These are phyloP conservation scores for Yarrowia divulgata DNA, from an alignment of 805 yeast species.

Conservation along the genomic window DNA sequence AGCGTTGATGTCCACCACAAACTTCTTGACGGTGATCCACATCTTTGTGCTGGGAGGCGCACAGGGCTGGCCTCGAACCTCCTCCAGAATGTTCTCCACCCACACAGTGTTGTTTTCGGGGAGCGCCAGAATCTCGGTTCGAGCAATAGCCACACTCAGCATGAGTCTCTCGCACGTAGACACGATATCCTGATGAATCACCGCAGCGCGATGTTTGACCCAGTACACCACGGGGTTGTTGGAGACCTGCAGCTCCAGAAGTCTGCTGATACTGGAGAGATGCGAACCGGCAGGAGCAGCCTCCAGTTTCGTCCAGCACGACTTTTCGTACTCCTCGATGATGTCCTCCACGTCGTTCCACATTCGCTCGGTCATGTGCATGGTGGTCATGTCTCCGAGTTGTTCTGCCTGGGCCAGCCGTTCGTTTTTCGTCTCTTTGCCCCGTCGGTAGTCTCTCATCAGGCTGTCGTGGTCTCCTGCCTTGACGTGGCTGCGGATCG, in stretches of 20 bases:
- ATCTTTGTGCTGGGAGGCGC: slow-evolving; percentile 48
- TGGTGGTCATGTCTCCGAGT: slow-evolving; percentile 23
- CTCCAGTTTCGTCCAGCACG: slow-evolving; percentile 41
- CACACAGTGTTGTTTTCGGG: slow-evolving; percentile 48
- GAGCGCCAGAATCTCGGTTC: slow-evolving; percentile 44
- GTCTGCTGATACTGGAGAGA: slow-evolving; percentile 54
- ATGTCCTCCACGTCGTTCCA: slow-evolving; percentile 64
- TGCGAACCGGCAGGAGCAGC: slow-evolving; percentile 24
- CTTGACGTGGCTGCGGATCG: slow-evolving; percentile 54
- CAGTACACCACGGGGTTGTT: slow-evolving; percentile 72
- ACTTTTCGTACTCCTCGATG: slow-evolving; percentile 61
- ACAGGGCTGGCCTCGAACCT: slow-evolving; percentile 27
- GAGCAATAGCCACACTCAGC: slow-evolving; percentile 44
- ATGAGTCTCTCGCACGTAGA: slow-evolving; percentile 53
- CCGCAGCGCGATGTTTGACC: slow-evolving; percentile 59
- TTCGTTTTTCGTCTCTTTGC: slow-evolving; percentile 49
- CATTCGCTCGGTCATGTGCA: slow-evolving; percentile 56
- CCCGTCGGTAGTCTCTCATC: slow-evolving; percentile 63
- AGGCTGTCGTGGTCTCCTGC: slow-evolving; percentile 65
- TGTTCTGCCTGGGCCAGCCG: slow-evolving; percentile 16
- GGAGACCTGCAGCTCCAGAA: slow-evolving; percentile 67
- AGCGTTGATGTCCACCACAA: slow-evolving; percentile 54
- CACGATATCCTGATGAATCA: slow-evolving; percentile 42
- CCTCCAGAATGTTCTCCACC: slow-evolving; percentile 42
- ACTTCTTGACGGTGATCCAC: slow-evolving; percentile 61